phyloP scores from a whole-genome alignment of 805 yeast species.

The Barnettozyma salicaria region DNA sequence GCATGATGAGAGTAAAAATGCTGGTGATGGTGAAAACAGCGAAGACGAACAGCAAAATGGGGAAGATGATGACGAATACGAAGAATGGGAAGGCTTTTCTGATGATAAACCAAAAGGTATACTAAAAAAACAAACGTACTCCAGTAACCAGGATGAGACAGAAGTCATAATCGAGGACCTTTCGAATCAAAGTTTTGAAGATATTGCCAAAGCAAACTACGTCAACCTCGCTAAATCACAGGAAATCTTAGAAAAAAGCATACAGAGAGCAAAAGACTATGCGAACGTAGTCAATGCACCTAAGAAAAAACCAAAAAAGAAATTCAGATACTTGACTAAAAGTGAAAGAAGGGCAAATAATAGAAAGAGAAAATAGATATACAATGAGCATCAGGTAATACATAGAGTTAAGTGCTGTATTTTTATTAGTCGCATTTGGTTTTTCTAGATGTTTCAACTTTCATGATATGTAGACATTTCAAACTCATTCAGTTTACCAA shows the following conservation, averaged over 20 bases:
- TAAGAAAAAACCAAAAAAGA: conserved; percentile 46
- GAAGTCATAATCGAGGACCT: conserved; percentile 45
- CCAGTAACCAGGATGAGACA: conserved; percentile 28
- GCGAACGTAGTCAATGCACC: conserved; percentile 45
- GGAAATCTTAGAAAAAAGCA: conserved; percentile 65
- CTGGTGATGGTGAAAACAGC: conserved; percentile 26
- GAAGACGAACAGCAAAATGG: conserved; percentile 25
- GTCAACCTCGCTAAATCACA: conserved; percentile 68
- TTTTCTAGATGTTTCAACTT: conserved; percentile 4
- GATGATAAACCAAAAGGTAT: conserved; percentile 26
- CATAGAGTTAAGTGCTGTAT: not conserved
- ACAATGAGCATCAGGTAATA: not conserved
- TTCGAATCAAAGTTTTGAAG: conserved; percentile 48
- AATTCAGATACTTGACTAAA: conserved; percentile 83
- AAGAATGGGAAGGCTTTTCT: conserved; percentile 37
- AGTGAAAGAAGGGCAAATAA: conserved; percentile 62
- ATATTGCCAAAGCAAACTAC: conserved; percentile 55
- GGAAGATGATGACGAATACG: conserved; percentile 16
- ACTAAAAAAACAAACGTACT: conserved; percentile 24
- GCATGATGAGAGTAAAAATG: conserved; percentile 17
- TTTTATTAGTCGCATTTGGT: not conserved
- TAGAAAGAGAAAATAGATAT: conserved; percentile 30
- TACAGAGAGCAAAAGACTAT: conserved; percentile 75
- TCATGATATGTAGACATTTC: conserved; percentile 9
- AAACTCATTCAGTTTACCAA: conserved; percentile 5